Conservation (phyloP, 2,329 filamentous ascomycete genomes). For the Rutstroemia sydowiana region DNA sequence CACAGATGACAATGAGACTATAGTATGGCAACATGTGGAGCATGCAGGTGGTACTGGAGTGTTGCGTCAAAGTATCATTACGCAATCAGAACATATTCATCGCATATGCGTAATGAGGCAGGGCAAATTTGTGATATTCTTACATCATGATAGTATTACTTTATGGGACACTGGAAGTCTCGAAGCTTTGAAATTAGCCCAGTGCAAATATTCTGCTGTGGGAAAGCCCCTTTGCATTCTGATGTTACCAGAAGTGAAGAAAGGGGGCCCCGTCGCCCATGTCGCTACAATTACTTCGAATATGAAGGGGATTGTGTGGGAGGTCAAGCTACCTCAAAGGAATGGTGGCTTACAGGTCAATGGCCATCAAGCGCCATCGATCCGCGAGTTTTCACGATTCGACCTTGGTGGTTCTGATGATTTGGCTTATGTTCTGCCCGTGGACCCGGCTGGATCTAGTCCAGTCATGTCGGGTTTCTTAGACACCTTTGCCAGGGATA, state of each 20-base stretch:
- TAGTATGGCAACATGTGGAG: conserved; percentile 70
- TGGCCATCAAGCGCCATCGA: conserved; percentile 29
- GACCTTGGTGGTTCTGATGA: conserved; percentile 53
- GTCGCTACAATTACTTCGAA: conserved; percentile 77
- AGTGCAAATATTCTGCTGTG: conserved; percentile 48
- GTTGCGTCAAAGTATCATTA: conserved; percentile 60
- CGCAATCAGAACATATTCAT: conserved; percentile 64
- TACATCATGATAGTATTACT: conserved; percentile 62
- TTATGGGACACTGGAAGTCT: conserved; percentile 70
- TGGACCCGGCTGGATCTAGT: conserved; percentile 75
- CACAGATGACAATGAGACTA: conserved; percentile 69
- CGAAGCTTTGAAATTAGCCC: conserved; percentile 51
- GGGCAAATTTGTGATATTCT: conserved; percentile 72
- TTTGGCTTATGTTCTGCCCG: conserved; percentile 64
- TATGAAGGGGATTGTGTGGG: conserved; percentile 75
- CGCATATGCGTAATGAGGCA: conserved; percentile 72
- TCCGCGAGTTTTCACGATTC: conserved; percentile 66
- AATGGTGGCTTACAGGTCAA: conserved; percentile 17
- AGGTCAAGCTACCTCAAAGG: conserved; percentile 55
- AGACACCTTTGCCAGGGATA: conserved; percentile 78
- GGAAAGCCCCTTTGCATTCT: conserved; percentile 77
- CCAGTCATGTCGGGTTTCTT: conserved; percentile 69
- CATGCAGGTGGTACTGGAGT: conserved; percentile 46
- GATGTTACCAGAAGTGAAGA: conserved; percentile 58
- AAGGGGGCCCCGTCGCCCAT: conserved; percentile 49